Base-by-base conservation (phyloP, 495 filamentous ascomycete species). In the Annulohypoxylon stygium region DNA sequence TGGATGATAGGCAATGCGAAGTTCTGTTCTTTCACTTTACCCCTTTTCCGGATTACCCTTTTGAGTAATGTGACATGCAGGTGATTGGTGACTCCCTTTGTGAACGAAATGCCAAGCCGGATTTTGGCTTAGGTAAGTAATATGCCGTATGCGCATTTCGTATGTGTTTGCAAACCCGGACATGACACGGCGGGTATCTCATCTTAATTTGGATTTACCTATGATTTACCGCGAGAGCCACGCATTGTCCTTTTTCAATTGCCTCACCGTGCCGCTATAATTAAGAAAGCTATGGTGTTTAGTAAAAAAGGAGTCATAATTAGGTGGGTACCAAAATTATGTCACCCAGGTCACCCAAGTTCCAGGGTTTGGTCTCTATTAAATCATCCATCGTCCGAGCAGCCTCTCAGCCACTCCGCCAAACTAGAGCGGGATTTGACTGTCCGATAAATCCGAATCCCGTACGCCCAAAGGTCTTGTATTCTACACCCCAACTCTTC, bases 1-100 rank as follows among this genome's bases (percentile, higher is more conserved):
- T 69, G 69, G 60, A 69, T 65, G 64, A 75, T 65, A 75, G 73
- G 73, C 73, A 75, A 75, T 72, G 47, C 69, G 37, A 75, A 65
- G 50, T 59, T 59, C 47, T 68, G 47, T 71, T 67, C 61, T 72
- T 68, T 65, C 53, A 53, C 25, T 26, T 57, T 30, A 23, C 9
- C 39, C 10, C 33, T 23, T 43, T 16, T n/a, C 62, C 33, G 30
- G 30, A 16, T 20, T 48, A 20, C 54, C 14, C 67, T 65, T 30
- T 60, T 75, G 72, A 70, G 54, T 11, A 67, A 65, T 23, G 63
- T 75, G 72, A 70, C 25, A 51, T 74, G 39, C 12, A 43, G 11
- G 4, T 43, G 39, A 43, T 43, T 43, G 12, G 39, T 39, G 65
- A 61, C n/a, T 34, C 33, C 61, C 20, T 33, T 39, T 66, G 37